A percentile compares a stretch with the other conserved stretches of the same genome.
Conservation (phyloP, 805 yeast species). For the Kurtzmaniella fragi region DNA sequence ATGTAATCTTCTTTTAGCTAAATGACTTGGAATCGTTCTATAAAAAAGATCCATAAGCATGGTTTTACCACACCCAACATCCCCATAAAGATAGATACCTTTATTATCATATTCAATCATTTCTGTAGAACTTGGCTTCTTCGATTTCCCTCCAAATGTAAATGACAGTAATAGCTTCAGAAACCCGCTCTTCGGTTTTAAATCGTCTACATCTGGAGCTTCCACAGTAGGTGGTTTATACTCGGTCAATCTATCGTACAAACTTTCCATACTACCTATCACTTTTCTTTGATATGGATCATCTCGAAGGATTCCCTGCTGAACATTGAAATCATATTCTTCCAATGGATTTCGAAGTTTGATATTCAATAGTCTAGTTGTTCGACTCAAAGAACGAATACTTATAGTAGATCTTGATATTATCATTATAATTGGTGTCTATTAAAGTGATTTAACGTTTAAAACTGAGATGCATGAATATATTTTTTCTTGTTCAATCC, state of each 20-base stretch:
- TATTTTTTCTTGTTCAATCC: too few relatives aligned
- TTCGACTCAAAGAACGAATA: too few relatives aligned
- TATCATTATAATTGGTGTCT: too few relatives aligned
- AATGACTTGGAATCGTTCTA: slow-evolving; percentile 69
- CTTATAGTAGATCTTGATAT: too few relatives aligned
- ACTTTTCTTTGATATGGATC: slow-evolving; percentile 81
- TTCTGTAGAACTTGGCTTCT: slow-evolving; percentile 4
- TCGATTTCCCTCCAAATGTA: slow-evolving; percentile 4
- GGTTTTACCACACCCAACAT: slow-evolving; percentile 98
- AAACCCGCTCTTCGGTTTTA: slow-evolving; percentile 48
- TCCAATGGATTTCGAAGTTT: slow-evolving; percentile 38
- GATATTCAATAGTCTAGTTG: background rate
- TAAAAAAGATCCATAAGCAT: slow-evolving; percentile 97
- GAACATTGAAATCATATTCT: slow-evolving; percentile 46
- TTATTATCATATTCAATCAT: slow-evolving; percentile 32
- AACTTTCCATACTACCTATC: slow-evolving; percentile 52
- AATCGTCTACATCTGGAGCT: slow-evolving; percentile 46
- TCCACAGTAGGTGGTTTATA: slow-evolving; percentile 62
- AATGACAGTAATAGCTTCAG: slow-evolving; percentile 26
- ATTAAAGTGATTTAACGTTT: too few relatives aligned
- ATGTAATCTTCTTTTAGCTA: slow-evolving; percentile 79
- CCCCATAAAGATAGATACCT: slow-evolving; percentile 93
- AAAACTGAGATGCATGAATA: too few relatives aligned
- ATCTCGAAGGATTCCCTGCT: slow-evolving; percentile 50
- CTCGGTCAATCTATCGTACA: slow-evolving; percentile 48